A percentile compares a stretch with the other conserved stretches of the same genome.
These are phyloP conservation scores for Ogataea kodamae DNA, from an alignment of 805 yeast species.

Conservation along the genomic window DNA sequence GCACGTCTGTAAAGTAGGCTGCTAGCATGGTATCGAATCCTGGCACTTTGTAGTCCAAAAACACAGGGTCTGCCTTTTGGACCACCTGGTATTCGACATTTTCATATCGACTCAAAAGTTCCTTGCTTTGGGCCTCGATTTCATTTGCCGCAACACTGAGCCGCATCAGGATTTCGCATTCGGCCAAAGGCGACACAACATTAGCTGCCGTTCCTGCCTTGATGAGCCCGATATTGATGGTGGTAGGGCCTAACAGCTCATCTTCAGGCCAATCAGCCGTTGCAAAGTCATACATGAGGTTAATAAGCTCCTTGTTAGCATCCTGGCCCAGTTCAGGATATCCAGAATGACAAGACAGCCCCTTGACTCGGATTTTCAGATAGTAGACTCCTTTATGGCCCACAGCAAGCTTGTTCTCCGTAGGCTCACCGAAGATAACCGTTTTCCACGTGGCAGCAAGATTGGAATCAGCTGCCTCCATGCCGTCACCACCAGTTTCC, in stretches of 20 bases:
- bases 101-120: slow-evolving; percentile 30
- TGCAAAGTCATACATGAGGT: slow-evolving; percentile 45
- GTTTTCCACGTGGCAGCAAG: slow-evolving; percentile 50
- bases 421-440: slow-evolving; percentile 74
- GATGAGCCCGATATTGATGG: slow-evolving; percentile 57
- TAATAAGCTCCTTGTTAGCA: slow-evolving; percentile 55
- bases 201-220: slow-evolving; percentile 64
- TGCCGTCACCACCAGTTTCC: slow-evolving; percentile 64
- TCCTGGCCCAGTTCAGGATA: slow-evolving; percentile 67
- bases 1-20: slow-evolving; percentile 42
- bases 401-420: slow-evolving; percentile 61
- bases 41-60: slow-evolving; percentile 56
- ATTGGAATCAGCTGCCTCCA: slow-evolving; percentile 41
- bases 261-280: slow-evolving; percentile 45
- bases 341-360: slow-evolving; percentile 63
- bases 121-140: slow-evolving; percentile 36
- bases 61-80: slow-evolving; percentile 38
- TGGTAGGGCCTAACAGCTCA: slow-evolving; percentile 55
- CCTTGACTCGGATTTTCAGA: slow-evolving; percentile 43
- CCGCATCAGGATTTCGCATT: slow-evolving; percentile 48
- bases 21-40: slow-evolving; percentile 51
- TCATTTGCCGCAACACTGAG: slow-evolving; percentile 45
- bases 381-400: slow-evolving; percentile 64
- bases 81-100: slow-evolving; percentile 13
- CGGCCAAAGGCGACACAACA: slow-evolving; percentile 59